These are phyloP conservation scores for Metarhizium brunneum DNA, from an alignment of 2,329 filamentous ascomycete genomes.

Conservation along the genomic window DNA sequence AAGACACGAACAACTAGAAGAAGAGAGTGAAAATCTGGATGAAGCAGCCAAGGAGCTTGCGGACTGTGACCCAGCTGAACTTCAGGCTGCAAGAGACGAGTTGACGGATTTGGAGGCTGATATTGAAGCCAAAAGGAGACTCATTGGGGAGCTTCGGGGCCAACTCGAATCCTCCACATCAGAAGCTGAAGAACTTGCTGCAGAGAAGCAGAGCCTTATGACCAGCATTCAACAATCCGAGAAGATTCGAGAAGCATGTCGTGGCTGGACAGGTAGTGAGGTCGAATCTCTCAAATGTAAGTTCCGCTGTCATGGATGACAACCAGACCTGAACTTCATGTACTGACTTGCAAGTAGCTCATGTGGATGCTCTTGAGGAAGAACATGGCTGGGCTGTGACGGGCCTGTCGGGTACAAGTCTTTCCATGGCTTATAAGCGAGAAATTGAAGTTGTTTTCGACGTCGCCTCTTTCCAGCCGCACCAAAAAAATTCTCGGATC, in stretches of 20 bases:
- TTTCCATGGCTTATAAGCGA: slow-evolving; percentile 66
- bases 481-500: slow-evolving; percentile 43
- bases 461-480: slow-evolving; percentile 46
- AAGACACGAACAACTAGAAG: slow-evolving; percentile 50
- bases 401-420: slow-evolving; percentile 47
- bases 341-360: slow-evolving; percentile 34
- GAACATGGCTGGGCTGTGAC: slow-evolving; percentile 64
- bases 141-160: slow-evolving; percentile 56
- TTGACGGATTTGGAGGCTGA: slow-evolving; percentile 57
- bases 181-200: slow-evolving; percentile 50
- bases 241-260: slow-evolving; percentile 74
- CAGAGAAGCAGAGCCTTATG: slow-evolving; percentile 59
- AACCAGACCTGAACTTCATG: not conserved
- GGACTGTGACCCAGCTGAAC: slow-evolving; percentile 70
- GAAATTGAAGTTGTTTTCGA: slow-evolving; percentile 70
- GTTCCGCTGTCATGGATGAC: slow-evolving; percentile 25
- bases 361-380: slow-evolving; percentile 56
- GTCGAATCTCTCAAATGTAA: slow-evolving; percentile 70
- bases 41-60: slow-evolving; percentile 65
- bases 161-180: slow-evolving; percentile 60
- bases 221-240: slow-evolving; percentile 77
- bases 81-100: slow-evolving; percentile 62
- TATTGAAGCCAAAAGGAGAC: slow-evolving; percentile 57
- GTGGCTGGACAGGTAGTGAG: slow-evolving; percentile 80
- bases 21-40: slow-evolving; percentile 59